phyloP scores from a whole-genome alignment of 2,329 filamentous ascomycete species.

The Endocalyx cinctus region DNA sequence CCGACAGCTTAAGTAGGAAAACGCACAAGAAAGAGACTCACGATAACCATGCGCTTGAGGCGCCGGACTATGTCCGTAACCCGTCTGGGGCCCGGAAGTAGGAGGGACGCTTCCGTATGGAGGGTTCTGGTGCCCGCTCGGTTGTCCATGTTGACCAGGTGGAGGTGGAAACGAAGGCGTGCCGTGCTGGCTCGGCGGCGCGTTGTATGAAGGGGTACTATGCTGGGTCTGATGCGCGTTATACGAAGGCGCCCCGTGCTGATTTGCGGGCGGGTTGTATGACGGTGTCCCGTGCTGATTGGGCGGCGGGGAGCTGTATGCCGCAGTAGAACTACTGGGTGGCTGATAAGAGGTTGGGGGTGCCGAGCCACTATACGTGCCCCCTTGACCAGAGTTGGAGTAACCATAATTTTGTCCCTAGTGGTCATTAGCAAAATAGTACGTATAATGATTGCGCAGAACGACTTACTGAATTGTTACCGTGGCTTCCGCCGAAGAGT shows the following conservation, averaged over 20 bases:
- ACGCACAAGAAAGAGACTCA: slow-evolving; percentile 16
- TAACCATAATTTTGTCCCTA: slow-evolving; percentile 61
- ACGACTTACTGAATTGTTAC: slow-evolving; percentile 32
- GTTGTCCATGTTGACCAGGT: slow-evolving; percentile 15
- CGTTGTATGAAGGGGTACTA: slow-evolving; percentile 14
- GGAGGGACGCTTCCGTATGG: slow-evolving; percentile 15
- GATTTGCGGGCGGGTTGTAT: slow-evolving; percentile 15
- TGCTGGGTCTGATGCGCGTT: slow-evolving; percentile 18
- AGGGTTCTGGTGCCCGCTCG: slow-evolving; percentile 22
- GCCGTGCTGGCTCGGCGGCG: slow-evolving; percentile 11
- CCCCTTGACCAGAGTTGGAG: slow-evolving; percentile 48
- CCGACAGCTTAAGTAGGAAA: slow-evolving; percentile 1
- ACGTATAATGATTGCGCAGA: slow-evolving; percentile 1
- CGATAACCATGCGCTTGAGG: slow-evolving; percentile 25
- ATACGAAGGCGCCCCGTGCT: slow-evolving; percentile 20
- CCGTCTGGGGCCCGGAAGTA: slow-evolving; percentile 15
- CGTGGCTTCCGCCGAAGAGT: slow-evolving; percentile 46
- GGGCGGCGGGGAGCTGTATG: slow-evolving; percentile 25
- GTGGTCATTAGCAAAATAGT: slow-evolving; percentile 26
- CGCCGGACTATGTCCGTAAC: slow-evolving; percentile 24
- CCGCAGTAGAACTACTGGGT: slow-evolving; percentile 19
- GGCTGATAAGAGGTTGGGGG: slow-evolving; percentile 59
- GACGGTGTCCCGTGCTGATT: slow-evolving; percentile 21
- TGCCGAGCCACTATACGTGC: slow-evolving; percentile 58
- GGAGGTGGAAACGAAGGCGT: slow-evolving; percentile 21